Evolutionary conservation across 2,329 filamentous ascomycete genomes (phyloP).

Genomic region (Teratosphaeria destructans): DNA sequence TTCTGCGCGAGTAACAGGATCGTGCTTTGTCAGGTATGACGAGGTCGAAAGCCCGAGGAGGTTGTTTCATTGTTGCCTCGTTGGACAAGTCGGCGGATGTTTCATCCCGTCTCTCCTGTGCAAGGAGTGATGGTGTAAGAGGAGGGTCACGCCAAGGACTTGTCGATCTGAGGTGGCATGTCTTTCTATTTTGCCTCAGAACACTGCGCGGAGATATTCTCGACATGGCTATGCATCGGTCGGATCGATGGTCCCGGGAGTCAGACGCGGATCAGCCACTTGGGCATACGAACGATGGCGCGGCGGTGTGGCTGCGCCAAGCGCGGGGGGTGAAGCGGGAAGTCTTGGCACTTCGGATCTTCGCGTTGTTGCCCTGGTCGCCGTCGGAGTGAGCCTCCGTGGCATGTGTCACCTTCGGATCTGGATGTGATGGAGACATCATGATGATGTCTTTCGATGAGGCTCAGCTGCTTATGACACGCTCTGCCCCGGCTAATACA

Average conservation of each 20-base stretch:
- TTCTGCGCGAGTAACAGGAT: too few species aligned
- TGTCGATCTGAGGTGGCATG: background rate
- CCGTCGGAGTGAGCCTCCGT: too few species aligned
- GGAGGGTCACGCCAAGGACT: too few species aligned
- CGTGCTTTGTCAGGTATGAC: too few species aligned
- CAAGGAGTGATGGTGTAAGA: too few species aligned
- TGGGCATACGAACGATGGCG: background rate
- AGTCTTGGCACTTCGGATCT: background rate
- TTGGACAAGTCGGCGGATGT: too few species aligned
- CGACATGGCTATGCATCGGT: background rate
- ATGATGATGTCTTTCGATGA: background rate
- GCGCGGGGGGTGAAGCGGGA: background rate
- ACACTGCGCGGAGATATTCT: background rate
- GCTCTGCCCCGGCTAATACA: too few species aligned
- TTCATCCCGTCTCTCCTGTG: too few species aligned
- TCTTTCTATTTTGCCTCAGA: background rate
- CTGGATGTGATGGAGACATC: too few species aligned
- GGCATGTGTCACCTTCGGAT: background rate
- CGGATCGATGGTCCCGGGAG: background rate
- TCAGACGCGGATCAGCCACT: background rate
- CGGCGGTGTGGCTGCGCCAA: background rate
- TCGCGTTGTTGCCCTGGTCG: background rate
- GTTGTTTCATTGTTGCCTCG: background rate
- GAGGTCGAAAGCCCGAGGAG: too few species aligned
- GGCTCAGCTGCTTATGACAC: too few species aligned